Base-by-base conservation (phyloP, 1,284 basidiomycete species). In the Sporisorium graminicola region DNA sequence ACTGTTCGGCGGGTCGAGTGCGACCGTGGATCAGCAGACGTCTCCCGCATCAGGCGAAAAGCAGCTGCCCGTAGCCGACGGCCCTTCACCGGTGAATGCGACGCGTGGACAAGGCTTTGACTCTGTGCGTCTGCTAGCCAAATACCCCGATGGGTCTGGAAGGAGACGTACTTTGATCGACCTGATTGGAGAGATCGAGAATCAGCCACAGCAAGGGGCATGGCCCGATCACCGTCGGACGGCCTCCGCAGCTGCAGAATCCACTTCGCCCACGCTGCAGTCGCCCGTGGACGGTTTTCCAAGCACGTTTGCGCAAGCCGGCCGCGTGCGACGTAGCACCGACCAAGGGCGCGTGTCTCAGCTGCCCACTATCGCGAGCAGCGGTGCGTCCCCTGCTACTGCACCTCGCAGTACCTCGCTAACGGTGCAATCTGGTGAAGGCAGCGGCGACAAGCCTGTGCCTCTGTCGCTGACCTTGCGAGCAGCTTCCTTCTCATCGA, bases 121-220 rank as follows among this genome's bases (percentile, higher is more conserved):
- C 40, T 70, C 75, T 31, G 71, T 64, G 2, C 63, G 75, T 6
- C 58, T 69, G 35, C 67, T 77, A 3, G 71, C 53, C 31, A 71
- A 55, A 20, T 47, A 57, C 13, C 24, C 43, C 2, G 71, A 68
- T 5, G 49, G 47, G 3, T 46, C 52, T 4, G 70, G 65, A 7
- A 43, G 62, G 20, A 31, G 66, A 35, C 59, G 66, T 16, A 77
- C 74, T 1, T 37, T 77, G 26, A 69, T 77, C 31, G 74, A 77
- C 16, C 66, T 77, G 59, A 72, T 73, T 22, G 74, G 70, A 53
- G 62, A 77, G 44, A 57, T 73, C 29, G 70, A 77, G 49, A 59
- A 51, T 7, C 59, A 61, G 37, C 51, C 63, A 27, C 54, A 43
- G n/a, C 52, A 44, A 31, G 22, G 57, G n/a, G 29, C 54, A 2